phyloP scores from a whole-genome alignment of 495 filamentous ascomycete species.

The Xylaria telfairii region DNA sequence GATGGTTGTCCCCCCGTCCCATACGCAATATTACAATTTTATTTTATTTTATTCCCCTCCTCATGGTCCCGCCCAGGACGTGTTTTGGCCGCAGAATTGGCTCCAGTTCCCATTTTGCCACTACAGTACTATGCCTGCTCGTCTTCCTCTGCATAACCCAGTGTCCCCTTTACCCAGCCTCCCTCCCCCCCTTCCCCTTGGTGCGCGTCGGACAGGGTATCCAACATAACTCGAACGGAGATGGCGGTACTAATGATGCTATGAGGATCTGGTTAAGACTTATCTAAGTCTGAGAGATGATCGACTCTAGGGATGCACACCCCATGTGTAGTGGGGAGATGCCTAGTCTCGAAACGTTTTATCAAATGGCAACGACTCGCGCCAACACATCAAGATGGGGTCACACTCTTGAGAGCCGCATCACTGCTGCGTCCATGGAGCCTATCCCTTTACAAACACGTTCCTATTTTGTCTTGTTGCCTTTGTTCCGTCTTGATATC shows the following conservation, averaged over 20 bases:
- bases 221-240: conserved; percentile 39
- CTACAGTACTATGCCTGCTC: conserved; percentile 42
- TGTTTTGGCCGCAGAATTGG: conserved; percentile 50
- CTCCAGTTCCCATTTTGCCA: conserved; percentile 54
- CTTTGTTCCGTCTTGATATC: conserved; percentile 53
- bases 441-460: conserved; percentile 52
- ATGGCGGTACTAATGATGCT: conserved; percentile 50
- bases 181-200: conserved; percentile 27
- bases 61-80: conserved; percentile 41
- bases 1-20: conserved; percentile 19
- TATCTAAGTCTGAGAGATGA: conserved; percentile 49
- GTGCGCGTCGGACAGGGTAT: conserved; percentile 43
- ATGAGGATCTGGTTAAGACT: conserved; percentile 44
- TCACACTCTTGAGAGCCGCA: conserved; percentile 68
- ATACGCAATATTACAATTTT: conserved; percentile 20
- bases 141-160: conserved; percentile 49
- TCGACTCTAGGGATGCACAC: conserved; percentile 53
- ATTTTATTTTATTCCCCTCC: conserved; percentile 28
- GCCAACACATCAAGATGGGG: conserved; percentile 90
- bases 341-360: conserved; percentile 64
- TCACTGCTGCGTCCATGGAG: conserved; percentile 61
- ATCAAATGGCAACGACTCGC: conserved; percentile 82
- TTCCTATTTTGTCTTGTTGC: conserved; percentile 53
- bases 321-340: conserved; percentile 63
- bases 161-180: conserved; percentile 47